Evolutionary conservation across 257 asterid genomes (phyloP).

Genomic region (Lithospermum erythrorhizon): DNA sequence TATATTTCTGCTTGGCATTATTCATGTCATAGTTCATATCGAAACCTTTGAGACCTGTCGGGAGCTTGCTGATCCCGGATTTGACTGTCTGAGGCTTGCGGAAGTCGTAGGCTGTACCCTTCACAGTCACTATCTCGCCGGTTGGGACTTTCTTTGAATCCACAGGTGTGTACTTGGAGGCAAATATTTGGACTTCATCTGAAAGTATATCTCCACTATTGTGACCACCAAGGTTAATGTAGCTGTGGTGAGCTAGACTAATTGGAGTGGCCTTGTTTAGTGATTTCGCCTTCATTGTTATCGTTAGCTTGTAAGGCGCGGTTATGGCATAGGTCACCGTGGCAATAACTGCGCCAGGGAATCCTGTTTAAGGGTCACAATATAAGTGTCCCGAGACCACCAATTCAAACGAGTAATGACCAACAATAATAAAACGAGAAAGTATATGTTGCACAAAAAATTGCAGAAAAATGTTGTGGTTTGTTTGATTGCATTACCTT

Average conservation of each 20-base stretch:
- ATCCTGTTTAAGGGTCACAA: slow-evolving; percentile 11
- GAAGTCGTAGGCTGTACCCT: slow-evolving; percentile 18
- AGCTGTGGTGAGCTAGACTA: slow-evolving; percentile 19
- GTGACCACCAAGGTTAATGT: slow-evolving; percentile 22
- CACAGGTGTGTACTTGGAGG: slow-evolving; percentile 9
- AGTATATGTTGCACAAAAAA: too few species aligned
- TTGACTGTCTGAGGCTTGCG: slow-evolving; percentile 8
- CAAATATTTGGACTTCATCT: slow-evolving; percentile 17
- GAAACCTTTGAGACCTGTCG: neutral
- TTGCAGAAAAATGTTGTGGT: neutral
- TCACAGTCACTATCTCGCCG: slow-evolving; percentile 8
- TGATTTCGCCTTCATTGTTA: slow-evolving; percentile 15
- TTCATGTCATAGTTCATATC: slow-evolving; percentile 9
- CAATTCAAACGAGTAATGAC: too few species aligned
- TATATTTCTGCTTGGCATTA: neutral
- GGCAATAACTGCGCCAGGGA: slow-evolving; percentile 19
- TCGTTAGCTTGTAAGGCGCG: slow-evolving; percentile 7
- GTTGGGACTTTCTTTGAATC: slow-evolving; percentile 6
- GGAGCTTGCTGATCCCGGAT: slow-evolving; percentile 4
- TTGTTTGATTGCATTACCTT: slow-evolving; percentile 12
- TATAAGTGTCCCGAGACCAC: too few species aligned
- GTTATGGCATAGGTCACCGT: slow-evolving; percentile 9
- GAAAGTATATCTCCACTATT: slow-evolving; percentile 15
- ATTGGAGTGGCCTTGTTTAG: slow-evolving; percentile 23
- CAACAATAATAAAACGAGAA: too few species aligned